Evolutionary conservation across 495 filamentous ascomycete species (phyloP).

Genomic region (Hyaloscypha hepaticicola): DNA sequence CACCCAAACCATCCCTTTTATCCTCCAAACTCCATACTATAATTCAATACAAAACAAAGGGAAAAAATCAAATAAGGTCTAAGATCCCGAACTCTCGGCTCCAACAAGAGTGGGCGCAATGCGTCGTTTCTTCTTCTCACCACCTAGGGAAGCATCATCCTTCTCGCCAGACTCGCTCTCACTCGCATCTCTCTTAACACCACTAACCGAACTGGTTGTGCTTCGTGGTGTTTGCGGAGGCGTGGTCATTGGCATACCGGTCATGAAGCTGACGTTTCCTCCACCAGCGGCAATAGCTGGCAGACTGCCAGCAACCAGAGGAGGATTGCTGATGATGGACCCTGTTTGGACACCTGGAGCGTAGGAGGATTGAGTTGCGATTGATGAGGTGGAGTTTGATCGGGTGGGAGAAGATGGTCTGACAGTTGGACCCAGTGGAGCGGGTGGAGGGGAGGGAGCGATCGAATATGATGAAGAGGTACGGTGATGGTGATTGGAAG

Average conservation of each 20-base stretch:
- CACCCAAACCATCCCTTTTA: background rate
- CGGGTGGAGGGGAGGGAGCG: constrained; percentile 56
- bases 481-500: constrained; percentile 37
- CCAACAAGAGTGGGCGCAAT: constrained; percentile 72
- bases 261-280: constrained; percentile 58
- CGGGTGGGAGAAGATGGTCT: constrained; percentile 74
- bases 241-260: constrained; percentile 52
- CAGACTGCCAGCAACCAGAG: constrained; percentile 69
- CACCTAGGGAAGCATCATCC: constrained; percentile 20
- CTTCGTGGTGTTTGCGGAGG: constrained; percentile 77
- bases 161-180: constrained; percentile 49
- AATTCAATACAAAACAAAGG: background rate
- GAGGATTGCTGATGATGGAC: constrained; percentile 69
- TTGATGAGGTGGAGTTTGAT: constrained; percentile 84
- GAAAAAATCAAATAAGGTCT: background rate
- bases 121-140: constrained; percentile 67
- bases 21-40: background rate
- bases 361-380: constrained; percentile 57
- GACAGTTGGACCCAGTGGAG: constrained; percentile 28
- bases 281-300: constrained; percentile 63
- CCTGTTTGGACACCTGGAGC: constrained; percentile 29
- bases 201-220: constrained; percentile 42
- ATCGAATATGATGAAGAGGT: constrained; percentile 41
- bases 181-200: constrained; percentile 60
- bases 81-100: background rate